Evolutionary conservation across 257 asterid genomes (phyloP), one percentile per base, ranked within the genome.

Genomic region (Solanum pimpinellifolium): DNA sequence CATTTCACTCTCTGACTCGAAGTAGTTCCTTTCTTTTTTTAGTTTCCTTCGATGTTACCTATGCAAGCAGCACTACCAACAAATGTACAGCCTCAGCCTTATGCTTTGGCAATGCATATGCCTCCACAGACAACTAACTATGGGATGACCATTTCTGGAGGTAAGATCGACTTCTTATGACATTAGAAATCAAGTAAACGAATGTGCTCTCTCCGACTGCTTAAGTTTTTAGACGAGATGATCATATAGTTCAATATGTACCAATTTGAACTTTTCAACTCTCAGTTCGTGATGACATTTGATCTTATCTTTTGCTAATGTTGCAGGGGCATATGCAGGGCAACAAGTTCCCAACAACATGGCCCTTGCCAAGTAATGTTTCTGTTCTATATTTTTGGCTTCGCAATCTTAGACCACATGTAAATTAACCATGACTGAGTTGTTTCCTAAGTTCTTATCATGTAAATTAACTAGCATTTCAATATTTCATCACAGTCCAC

Each of bases 41-140:
- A 95, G 99, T 92, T 92, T 89, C 94, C 93, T 73, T 88, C 93
- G 12, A 90, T 93, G 95, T 74, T 94, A 75, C 39, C 94, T 29
- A 25, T 92, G 88, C 98, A 91, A 90, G 94, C 91, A 90, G 90
- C 92, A 41, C 75, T 90, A 52, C 91, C 96, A n/a, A 72, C 76
- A 33, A 85, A 85, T 25, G 88, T 88, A 77, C 91, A 88, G 69
- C 86, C 90, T 84, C 94, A 88, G 81, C 86, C 91, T 80, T 91
- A 89, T 89, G 86, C 91, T 87, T 21, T 91, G 31, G 86, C 94
- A 70, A 4, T 77, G 74, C 33, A 87, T 87, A 6, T 77, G 74
- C 39, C 88, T 86, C 77, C 91, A 23, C 92, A 88, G 11, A 66
- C 89, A 56, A 35, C 92, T 85, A 87, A 92, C 41, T 92, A 91